Conservation (phyloP, 2,329 filamentous ascomycete genomes). For the Coniochaeta sp. region DNA sequence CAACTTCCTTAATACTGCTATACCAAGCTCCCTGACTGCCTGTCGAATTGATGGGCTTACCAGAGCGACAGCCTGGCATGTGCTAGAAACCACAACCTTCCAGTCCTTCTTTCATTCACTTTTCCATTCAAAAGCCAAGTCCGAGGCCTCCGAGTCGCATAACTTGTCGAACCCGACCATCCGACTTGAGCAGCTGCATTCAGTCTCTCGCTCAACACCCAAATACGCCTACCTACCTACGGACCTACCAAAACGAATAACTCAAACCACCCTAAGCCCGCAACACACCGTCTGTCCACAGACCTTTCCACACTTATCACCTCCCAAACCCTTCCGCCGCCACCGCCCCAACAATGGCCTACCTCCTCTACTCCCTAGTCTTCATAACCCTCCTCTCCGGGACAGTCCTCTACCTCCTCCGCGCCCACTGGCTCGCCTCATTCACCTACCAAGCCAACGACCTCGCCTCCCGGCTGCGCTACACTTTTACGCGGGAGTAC, state of each 20-base stretch:
- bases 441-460: constrained; percentile 43
- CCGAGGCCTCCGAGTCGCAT: constrained; percentile 4
- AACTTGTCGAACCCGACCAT: background rate
- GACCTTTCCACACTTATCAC: too few species aligned
- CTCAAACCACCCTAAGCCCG: too few species aligned
- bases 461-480: constrained; percentile 37
- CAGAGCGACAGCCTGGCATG: background rate
- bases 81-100: constrained; percentile 4
- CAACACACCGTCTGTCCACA: background rate
- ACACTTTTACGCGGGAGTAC: constrained; percentile 41
- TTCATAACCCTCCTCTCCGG: constrained; percentile 64
- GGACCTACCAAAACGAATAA: too few species aligned
- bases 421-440: constrained; percentile 66
- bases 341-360: constrained; percentile 50
- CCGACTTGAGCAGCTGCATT: background rate
- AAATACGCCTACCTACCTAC: too few species aligned
- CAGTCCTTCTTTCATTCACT: constrained; percentile 8
- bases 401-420: constrained; percentile 75
- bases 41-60: background rate
- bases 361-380: constrained; percentile 71
- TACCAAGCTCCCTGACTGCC: background rate
- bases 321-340: background rate
- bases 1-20: background rate
- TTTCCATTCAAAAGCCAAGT: background rate
- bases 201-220: background rate